phyloP scores from a whole-genome alignment of 257 asterid genomes.

The Solanum etuberosum region DNA sequence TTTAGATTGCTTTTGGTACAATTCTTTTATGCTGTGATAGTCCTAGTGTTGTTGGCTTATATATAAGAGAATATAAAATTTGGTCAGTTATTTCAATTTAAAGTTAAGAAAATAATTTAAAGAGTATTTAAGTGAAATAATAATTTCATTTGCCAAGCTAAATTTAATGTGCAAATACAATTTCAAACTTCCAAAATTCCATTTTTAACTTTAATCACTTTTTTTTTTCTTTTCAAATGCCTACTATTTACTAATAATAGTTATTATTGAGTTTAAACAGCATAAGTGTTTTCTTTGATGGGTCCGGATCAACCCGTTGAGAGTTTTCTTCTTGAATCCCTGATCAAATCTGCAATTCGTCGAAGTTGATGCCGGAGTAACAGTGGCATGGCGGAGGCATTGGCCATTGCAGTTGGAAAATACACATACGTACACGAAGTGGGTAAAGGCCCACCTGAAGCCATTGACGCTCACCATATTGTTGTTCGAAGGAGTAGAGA shows the following conservation, averaged over 20 bases:
- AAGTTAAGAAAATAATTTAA: too few species aligned
- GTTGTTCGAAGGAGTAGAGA: slow-evolving; percentile 19
- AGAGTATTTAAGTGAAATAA: too few species aligned
- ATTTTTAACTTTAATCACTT: not conserved
- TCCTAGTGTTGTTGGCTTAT: too few species aligned
- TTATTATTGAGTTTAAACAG: not conserved
- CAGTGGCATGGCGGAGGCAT: slow-evolving; percentile 18
- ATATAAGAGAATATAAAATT: too few species aligned
- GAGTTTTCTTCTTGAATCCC: not conserved
- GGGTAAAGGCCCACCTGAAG: slow-evolving; percentile 36
- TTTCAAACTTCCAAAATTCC: not conserved
- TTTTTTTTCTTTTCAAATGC: not conserved
- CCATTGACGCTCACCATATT: slow-evolving; percentile 67
- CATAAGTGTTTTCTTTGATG: not conserved
- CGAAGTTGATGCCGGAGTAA: not conserved
- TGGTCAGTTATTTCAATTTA: not conserved
- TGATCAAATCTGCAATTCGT: not conserved
- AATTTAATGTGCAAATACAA: not conserved
- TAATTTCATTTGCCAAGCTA: not conserved
- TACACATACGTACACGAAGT: slow-evolving; percentile 43
- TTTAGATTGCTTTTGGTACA: too few species aligned
- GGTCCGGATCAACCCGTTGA: not conserved
- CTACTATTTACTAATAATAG: not conserved
- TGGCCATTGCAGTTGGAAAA: slow-evolving; percentile 25
- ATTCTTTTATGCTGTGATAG: too few species aligned